Base-by-base conservation (phyloP, 2,329 filamentous ascomycete genomes). In the Fusarium tuaranense region DNA sequence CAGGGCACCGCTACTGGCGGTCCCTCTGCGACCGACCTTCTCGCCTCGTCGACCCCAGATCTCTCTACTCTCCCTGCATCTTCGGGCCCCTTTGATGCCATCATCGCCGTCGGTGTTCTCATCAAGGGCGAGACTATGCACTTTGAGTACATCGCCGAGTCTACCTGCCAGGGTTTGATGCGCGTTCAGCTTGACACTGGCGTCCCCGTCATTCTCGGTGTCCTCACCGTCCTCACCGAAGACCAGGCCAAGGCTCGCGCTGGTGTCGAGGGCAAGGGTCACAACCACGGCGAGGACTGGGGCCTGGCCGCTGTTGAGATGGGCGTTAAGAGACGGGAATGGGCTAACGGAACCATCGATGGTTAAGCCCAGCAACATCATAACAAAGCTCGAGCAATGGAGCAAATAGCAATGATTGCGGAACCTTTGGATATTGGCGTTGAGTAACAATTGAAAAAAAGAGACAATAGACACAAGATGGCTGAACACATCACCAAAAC, bases 61-160 rank as follows among this genome's bases (percentile, higher is more conserved):
- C 88, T 95, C 36, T 86, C 88, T 32, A 84, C 88, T 16, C 78
- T 86, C 20, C 72, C 87, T 22, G 79, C 77, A 25, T 70, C 77
- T n/a, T 85, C 89, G 68, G 85, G 87, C 66, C 91, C 95, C 22
- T 98, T 98, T 80, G 96, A 98, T 81, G 97, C 97, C 72, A 92
- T 99, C 74, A 95, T 99, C 76, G 95, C 97, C 63, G 94, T 99
- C 77, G 97, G 97, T 66, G 95, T 98, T 67, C 90, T 99, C 71
- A 98, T 99, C 86, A 99, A 99, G 87, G 97, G 97, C 82, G 94
- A 97, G 85, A 98, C 97, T 8, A 98, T 98, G 95, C 97, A 99
- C 86, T 99, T 99, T 81, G 97, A 99, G 86, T 98, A 99, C 86
- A 99, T 99, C 79, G 90, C 95, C 48, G 97, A 98, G 75, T 91